These are phyloP conservation scores for Spirogloea muscicola DNA, from an alignment of 139 green algal genomes.

Conservation along the genomic window DNA sequence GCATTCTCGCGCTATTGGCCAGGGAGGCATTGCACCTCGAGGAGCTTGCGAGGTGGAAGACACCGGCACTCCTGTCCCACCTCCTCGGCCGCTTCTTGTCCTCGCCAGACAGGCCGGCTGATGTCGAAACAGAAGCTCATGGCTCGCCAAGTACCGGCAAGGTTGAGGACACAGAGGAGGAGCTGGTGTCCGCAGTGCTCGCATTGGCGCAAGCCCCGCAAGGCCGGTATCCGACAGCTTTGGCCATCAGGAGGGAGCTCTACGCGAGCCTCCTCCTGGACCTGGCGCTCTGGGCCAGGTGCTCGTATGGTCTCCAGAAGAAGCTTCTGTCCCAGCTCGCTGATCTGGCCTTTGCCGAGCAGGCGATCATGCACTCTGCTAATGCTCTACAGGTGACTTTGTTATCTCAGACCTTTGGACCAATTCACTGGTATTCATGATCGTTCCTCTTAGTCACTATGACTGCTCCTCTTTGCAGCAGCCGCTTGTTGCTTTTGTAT, in stretches of 20 bases:
- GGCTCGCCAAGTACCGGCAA: not conserved
- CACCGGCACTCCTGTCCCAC: constrained; percentile 20
- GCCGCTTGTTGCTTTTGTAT: no score
- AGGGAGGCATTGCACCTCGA: no score
- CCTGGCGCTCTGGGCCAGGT: constrained; percentile 22
- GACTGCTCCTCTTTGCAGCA: no score
- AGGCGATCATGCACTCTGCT: constrained; percentile 9
- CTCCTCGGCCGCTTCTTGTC: constrained; percentile 19
- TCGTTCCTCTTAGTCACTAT: no score
- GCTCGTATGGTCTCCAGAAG: constrained; percentile 16
- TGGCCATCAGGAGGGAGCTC: constrained; percentile 18
- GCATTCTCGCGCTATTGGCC: no score
- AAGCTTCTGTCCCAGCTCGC: constrained; percentile 16
- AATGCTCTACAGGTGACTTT: no score
- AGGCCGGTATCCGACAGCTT: no score
- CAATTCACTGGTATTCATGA: no score
- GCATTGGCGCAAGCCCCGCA: constrained; percentile 12
- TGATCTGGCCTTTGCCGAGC: constrained; percentile 10
- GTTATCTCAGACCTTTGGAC: no score
- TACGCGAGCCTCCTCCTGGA: constrained; percentile 30
- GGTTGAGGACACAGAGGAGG: constrained; percentile 19
- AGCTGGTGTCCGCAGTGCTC: constrained; percentile 31
- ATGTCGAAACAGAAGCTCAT: not conserved
- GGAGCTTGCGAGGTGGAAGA: not conserved
- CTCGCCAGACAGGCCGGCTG: not conserved